Evolutionary conservation across 495 filamentous ascomycete genomes (phyloP).

Genomic region (Penicillium lagena): DNA sequence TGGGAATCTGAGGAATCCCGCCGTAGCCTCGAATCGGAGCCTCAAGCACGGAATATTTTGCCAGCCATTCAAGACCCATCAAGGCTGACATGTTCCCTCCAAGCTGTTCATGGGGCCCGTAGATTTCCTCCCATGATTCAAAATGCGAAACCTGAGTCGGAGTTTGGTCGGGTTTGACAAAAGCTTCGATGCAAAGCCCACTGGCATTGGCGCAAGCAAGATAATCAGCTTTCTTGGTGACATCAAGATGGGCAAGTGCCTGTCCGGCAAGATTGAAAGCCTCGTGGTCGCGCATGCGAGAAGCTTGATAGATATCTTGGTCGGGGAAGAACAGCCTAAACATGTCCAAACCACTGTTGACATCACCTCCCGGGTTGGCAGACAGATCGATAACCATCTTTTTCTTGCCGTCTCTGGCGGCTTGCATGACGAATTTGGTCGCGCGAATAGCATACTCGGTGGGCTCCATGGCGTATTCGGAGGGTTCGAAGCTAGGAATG

Average conservation of each 20-base stretch:
- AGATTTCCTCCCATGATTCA: constrained; percentile 43
- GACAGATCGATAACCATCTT: constrained; percentile 48
- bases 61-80: neutral
- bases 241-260: neutral
- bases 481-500: constrained; percentile 36
- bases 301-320: constrained; percentile 34
- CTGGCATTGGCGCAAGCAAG: neutral
- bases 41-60: neutral
- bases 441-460: constrained; percentile 30
- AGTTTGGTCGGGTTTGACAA: constrained; percentile 12
- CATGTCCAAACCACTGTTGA: constrained; percentile 34
- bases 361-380: constrained; percentile 38
- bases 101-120: constrained; percentile 28
- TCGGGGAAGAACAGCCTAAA: constrained; percentile 50
- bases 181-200: neutral
- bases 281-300: constrained; percentile 35
- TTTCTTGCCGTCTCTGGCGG: constrained; percentile 25
- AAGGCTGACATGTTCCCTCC: constrained; percentile 38
- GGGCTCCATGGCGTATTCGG: constrained; percentile 4
- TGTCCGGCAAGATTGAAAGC: constrained; percentile 35
- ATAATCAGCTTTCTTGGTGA: neutral
- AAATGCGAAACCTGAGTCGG: constrained; percentile 21
- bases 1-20: neutral
- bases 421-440: constrained; percentile 31
- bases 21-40: neutral